Conservation (phyloP, 306 rosid genomes). For the Corylus avellana region DNA sequence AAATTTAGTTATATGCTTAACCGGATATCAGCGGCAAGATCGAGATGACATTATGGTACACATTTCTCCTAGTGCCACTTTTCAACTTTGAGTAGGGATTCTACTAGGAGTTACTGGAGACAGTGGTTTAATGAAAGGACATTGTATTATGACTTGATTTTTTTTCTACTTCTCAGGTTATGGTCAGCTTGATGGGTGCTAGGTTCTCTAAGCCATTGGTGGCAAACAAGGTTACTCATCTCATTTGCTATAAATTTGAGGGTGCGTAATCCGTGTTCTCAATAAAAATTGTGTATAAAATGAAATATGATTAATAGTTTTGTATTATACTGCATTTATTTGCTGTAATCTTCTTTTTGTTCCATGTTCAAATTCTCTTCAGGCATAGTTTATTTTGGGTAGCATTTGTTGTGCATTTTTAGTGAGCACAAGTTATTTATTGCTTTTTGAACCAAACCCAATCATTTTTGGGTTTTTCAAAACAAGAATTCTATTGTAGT, state of each 20-base stretch:
- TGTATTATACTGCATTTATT: neutral
- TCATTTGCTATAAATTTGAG: conserved; percentile 92
- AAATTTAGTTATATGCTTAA: conserved; percentile 67
- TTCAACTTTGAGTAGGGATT: neutral
- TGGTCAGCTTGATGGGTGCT: conserved; percentile 90
- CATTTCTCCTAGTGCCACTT: conserved; percentile 4
- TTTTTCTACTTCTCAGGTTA: conserved; percentile 46
- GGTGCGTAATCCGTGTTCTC: conserved; percentile 47
- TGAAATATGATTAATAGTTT: neutral
- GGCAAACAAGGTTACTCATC: conserved; percentile 89
- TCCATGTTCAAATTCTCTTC: neutral
- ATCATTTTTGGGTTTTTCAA: neutral
- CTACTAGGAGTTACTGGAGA: neutral
- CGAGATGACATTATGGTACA: conserved; percentile 88
- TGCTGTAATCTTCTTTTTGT: neutral
- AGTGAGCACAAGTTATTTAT: neutral
- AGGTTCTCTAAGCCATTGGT: conserved; percentile 86
- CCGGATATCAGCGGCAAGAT: conserved; percentile 92
- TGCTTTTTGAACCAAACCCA: neutral
- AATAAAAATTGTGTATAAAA: neutral
- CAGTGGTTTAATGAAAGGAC: neutral
- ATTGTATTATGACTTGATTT: conserved; percentile 5
- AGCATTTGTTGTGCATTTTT: neutral
- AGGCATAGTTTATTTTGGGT: neutral
- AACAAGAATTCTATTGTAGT: neutral